Conservation (phyloP, 2,329 filamentous ascomycete genomes). For the Penicillium hordei region DNA sequence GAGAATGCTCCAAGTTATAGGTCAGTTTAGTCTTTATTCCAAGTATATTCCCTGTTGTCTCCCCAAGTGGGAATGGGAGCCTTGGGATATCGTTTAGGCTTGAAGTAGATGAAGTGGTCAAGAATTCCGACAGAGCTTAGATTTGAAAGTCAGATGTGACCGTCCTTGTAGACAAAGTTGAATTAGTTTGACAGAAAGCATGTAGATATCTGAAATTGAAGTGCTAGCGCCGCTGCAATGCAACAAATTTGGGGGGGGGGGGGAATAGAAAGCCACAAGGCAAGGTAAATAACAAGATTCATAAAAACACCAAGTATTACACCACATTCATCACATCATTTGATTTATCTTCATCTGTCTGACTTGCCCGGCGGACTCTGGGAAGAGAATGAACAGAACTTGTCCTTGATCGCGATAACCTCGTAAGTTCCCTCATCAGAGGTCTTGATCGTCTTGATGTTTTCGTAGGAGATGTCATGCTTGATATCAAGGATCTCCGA, state of each 20-base stretch:
- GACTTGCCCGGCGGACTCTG: constrained; percentile 56
- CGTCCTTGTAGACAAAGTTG: neutral
- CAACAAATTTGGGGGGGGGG: too few relatives aligned
- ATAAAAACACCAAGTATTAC: constrained; percentile 18
- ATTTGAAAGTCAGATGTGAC: neutral
- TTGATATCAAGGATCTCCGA: constrained; percentile 83
- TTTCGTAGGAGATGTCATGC: constrained; percentile 79
- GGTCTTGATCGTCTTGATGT: constrained; percentile 76
- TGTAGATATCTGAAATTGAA: constrained; percentile 17
- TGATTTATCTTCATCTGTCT: constrained; percentile 29
- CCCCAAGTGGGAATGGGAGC: too few relatives aligned
- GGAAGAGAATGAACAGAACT: constrained; percentile 84
- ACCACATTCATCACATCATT: constrained; percentile 17
- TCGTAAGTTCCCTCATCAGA: constrained; percentile 97
- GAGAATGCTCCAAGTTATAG: too few relatives aligned
- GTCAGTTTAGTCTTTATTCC: too few relatives aligned
- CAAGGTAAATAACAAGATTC: constrained; percentile 6
- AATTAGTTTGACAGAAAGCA: constrained; percentile 13
- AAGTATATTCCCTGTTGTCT: neutral
- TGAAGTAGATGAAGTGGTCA: neutral
- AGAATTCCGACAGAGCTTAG: neutral
- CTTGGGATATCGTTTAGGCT: neutral
- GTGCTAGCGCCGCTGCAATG: constrained; percentile 36
- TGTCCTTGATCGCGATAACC: constrained; percentile 93
- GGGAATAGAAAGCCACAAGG: neutral